Evolutionary conservation across 768 basidiomycete genomes (phyloP).

Genomic region (Mycena maculata): DNA sequence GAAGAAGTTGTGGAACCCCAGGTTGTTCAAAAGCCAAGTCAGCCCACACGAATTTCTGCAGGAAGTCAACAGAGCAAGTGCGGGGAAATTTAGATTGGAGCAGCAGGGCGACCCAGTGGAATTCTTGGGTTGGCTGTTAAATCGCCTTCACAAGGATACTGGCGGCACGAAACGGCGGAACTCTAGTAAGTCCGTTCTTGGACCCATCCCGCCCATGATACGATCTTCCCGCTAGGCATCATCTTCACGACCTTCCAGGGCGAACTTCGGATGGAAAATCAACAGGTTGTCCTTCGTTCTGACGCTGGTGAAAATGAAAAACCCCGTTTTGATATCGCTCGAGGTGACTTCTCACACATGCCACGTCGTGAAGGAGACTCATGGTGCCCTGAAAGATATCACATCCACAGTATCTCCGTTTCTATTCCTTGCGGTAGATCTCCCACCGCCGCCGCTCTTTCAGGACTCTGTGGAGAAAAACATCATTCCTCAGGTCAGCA

Average conservation of each 20-base stretch:
- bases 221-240: constrained; percentile 66
- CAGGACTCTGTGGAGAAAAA: constrained; percentile 97
- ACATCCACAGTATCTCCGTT: constrained; percentile 90
- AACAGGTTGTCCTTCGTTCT: constrained; percentile 89
- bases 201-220: constrained; percentile 26
- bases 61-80: constrained; percentile 91
- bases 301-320: constrained; percentile 81
- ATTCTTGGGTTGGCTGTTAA: constrained; percentile 95
- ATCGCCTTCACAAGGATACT: constrained; percentile 91
- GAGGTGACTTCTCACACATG: constrained; percentile 67
- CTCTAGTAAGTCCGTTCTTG: constrained; percentile 73
- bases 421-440: constrained; percentile 94
- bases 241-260: constrained; percentile 96
- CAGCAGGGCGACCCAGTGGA: constrained; percentile 97
- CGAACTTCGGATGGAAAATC: constrained; percentile 91
- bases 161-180: constrained; percentile 94
- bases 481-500: constrained; percentile 97
- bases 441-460: constrained; percentile 97
- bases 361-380: constrained; percentile 22
- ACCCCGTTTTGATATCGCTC: constrained; percentile 93
- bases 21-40: constrained; percentile 97
- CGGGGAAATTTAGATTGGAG: constrained; percentile 92
- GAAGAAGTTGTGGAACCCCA: constrained; percentile 96
- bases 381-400: constrained; percentile 68
- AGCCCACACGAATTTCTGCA: constrained; percentile 99